These are phyloP conservation scores for Acrodontium crateriforme DNA, from an alignment of 2,329 filamentous ascomycete species.

Conservation along the genomic window DNA sequence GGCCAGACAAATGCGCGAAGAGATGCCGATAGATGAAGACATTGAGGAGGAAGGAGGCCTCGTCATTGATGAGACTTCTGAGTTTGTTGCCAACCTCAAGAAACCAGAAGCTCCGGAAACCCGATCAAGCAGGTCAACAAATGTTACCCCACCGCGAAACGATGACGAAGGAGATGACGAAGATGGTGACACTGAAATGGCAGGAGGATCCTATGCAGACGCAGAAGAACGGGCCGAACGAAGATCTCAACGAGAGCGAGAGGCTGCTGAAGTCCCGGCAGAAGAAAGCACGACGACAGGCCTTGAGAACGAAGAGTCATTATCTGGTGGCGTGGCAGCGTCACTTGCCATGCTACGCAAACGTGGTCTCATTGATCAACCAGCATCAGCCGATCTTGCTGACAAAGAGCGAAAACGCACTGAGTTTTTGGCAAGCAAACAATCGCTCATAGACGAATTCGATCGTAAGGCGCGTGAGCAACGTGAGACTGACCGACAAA, in stretches of 20 bases:
- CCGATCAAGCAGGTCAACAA: conserved; percentile 13
- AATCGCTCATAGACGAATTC: conserved; percentile 61
- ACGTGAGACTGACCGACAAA: conserved; percentile 76
- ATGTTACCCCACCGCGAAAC: conserved; percentile 17
- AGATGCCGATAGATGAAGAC: conserved; percentile 48
- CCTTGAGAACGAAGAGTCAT: conserved; percentile 70
- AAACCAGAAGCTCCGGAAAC: conserved; percentile 44
- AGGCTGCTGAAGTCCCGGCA: conserved; percentile 26
- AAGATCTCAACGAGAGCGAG: conserved; percentile 25
- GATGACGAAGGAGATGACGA: conserved; percentile 39
- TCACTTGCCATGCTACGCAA: conserved; percentile 72
- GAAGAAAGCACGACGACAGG: conserved; percentile 49
- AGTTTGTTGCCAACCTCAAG: conserved; percentile 79
- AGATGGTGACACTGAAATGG: conserved; percentile 29
- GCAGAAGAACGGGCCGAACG: conserved; percentile 37
- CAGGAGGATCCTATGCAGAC: conserved; percentile 18
- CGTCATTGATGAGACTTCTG: conserved; percentile 89
- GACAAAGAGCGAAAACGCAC: conserved; percentile 48
- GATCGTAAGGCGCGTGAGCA: conserved; percentile 67
- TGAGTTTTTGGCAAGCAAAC: conserved; percentile 70
- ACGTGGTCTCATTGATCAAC: conserved; percentile 62
- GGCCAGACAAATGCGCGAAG: conserved; percentile 61
- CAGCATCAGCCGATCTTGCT: conserved; percentile 36
- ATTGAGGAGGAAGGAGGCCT: conserved; percentile 49
- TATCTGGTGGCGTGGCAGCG: conserved; percentile 63